Evolutionary conservation across 768 basidiomycete genomes (phyloP).

Genomic region (Mrakia blollopis): DNA sequence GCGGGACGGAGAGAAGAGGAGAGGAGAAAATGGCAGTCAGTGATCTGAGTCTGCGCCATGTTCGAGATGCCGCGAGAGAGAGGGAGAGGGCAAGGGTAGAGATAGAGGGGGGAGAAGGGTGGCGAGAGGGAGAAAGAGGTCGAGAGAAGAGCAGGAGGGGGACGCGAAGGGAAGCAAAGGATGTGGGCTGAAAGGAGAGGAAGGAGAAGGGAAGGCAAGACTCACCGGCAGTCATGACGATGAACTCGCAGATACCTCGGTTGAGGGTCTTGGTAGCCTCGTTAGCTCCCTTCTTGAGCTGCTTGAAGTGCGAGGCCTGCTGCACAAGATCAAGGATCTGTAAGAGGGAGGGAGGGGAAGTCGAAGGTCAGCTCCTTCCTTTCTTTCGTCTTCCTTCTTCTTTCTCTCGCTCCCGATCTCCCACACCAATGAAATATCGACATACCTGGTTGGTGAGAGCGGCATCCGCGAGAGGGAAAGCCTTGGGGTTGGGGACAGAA

Average conservation of each 20-base stretch:
- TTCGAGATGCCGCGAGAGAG: no score
- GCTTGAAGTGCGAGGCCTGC: slow-evolving; percentile 94
- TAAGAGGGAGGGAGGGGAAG: background rate
- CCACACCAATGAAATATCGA: slow-evolving; percentile 16
- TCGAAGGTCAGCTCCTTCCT: background rate
- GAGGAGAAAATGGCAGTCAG: background rate
- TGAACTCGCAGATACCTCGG: slow-evolving; percentile 67
- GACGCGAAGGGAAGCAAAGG: background rate
- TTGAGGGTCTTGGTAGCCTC: slow-evolving; percentile 94
- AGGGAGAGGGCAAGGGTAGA: no score
- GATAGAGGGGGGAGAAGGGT: no score
- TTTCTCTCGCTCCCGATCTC: background rate
- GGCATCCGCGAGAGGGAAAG: slow-evolving; percentile 82
- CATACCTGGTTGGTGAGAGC: slow-evolving; percentile 82
- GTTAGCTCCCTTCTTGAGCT: slow-evolving; percentile 97
- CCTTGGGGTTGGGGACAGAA: slow-evolving; percentile 62
- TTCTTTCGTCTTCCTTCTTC: background rate
- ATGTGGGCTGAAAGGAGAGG: background rate
- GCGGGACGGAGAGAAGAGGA: slow-evolving; percentile 45
- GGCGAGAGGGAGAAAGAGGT: background rate
- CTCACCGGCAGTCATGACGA: slow-evolving; percentile 69
- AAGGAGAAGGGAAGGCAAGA: background rate
- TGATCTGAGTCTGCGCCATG: no score
- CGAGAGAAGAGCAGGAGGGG: background rate
- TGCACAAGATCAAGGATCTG: slow-evolving; percentile 94